A percentile compares a stretch with the other conserved stretches of the same genome.
Conservation (phyloP, 108 stramenopile genomes). For the Stephanodiscus triporus region DNA sequence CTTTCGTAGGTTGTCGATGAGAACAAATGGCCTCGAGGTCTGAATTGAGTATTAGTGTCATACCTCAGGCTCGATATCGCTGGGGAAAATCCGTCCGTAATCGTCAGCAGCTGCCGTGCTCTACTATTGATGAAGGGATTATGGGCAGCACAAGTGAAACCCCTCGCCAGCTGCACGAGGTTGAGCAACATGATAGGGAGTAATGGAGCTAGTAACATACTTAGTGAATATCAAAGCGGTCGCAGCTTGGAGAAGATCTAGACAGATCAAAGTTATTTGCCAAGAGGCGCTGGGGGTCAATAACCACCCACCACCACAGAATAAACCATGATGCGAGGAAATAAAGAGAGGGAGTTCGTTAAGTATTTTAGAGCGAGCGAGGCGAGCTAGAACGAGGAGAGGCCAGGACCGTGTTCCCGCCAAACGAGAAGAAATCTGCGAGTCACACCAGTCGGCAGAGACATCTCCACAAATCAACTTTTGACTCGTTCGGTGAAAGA, state of each 20-base stretch:
- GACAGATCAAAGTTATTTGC: neutral
- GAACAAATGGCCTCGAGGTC: slow-evolving; percentile 10
- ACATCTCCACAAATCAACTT: no score
- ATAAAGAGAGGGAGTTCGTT: no score
- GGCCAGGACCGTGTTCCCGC: no score
- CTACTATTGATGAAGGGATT: neutral
- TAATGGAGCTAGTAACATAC: neutral
- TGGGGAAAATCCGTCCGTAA: slow-evolving; percentile 13
- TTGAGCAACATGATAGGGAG: slow-evolving; percentile 5
- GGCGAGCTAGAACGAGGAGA: no score
- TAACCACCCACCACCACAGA: no score
- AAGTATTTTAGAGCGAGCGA: no score
- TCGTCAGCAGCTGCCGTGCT: neutral
- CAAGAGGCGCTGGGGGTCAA: no score
- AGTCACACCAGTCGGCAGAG: no score
- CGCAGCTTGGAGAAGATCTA: neutral
- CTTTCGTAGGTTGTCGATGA: slow-evolving; percentile 8
- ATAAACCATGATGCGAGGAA: no score
- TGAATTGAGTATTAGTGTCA: neutral
- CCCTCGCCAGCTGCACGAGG: neutral
- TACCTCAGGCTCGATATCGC: neutral
- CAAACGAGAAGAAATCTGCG: no score
- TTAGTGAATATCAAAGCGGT: neutral
- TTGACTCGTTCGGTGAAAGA: neutral
- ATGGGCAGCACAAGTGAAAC: neutral